Percentiles rank a stretch among this genome's conserved stretches.
Evolutionary conservation across 192 early-diverging fungal genomes (phyloP).

Genomic region (Entomortierella beljakovae): DNA sequence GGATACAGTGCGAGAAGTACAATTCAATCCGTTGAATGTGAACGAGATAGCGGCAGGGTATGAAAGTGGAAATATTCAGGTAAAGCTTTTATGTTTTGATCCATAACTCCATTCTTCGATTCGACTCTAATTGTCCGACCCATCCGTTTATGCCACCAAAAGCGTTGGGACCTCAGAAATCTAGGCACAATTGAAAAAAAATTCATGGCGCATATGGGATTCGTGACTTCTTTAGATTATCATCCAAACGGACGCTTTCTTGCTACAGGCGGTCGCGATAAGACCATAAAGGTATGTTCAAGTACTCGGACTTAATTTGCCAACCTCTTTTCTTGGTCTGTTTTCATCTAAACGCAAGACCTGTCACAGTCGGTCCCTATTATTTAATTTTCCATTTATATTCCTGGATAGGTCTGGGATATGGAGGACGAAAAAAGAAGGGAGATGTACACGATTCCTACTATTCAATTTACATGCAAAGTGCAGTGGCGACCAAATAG

Average conservation of each 20-base stretch:
- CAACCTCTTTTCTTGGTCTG: no score
- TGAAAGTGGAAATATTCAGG: constrained; percentile 83
- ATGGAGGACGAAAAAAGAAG: constrained; percentile 69
- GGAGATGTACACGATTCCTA: constrained; percentile 71
- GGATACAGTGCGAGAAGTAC: constrained; percentile 83
- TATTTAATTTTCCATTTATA: neutral
- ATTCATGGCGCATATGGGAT: constrained; percentile 78
- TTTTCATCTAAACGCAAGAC: no score
- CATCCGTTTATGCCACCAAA: neutral
- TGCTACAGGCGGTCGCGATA: constrained; percentile 85
- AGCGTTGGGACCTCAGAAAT: constrained; percentile 82
- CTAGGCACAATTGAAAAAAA: constrained; percentile 69
- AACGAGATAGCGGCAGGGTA: constrained; percentile 83
- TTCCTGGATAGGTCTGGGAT: constrained; percentile 70
- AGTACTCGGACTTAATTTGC: neutral
- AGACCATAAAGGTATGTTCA: constrained; percentile 73
- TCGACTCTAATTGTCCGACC: neutral
- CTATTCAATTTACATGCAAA: constrained; percentile 73
- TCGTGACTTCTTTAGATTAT: constrained; percentile 81
- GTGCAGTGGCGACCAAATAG: constrained; percentile 79
- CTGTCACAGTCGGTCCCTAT: no score
- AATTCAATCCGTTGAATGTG: constrained; percentile 72
- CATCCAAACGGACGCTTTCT: constrained; percentile 73
- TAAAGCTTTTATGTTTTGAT: constrained; percentile 19
- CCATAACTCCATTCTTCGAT: no score